These are phyloP conservation scores for Paecilomyces sp. DNA, from an alignment of 2,329 filamentous ascomycete genomes.

Conservation along the genomic window DNA sequence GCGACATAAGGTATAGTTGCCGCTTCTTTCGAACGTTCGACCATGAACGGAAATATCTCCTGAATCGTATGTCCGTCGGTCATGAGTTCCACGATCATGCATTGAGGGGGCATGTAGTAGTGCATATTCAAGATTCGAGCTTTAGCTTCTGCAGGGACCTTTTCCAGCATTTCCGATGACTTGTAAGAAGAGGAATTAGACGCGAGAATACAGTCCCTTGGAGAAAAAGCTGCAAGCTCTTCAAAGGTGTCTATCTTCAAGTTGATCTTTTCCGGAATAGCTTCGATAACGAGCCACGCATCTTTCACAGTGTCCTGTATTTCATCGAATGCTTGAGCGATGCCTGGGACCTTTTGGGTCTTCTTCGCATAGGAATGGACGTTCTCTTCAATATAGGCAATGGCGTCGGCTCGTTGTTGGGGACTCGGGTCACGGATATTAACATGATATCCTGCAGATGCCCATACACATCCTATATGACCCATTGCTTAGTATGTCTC, in stretches of 20 bases:
- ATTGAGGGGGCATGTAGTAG: conserved; percentile 44
- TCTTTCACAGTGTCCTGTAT: conserved; percentile 30
- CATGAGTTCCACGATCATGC: conserved; percentile 48
- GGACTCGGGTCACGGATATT: conserved; percentile 22
- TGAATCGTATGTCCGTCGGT: conserved; percentile 39
- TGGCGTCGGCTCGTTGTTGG: conserved; percentile 14
- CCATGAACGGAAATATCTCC: conserved; percentile 41
- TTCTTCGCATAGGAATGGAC: not conserved
- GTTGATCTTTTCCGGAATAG: not conserved
- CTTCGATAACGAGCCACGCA: not conserved
- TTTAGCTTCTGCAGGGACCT: conserved; percentile 32
- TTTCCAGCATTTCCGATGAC: conserved; percentile 41
- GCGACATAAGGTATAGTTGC: conserved; percentile 39
- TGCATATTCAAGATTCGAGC: conserved; percentile 44
- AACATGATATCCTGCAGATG: conserved; percentile 25
- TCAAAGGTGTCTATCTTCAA: not conserved
- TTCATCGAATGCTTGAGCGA: not conserved
- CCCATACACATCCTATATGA: conserved; percentile 22
- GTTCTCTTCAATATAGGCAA: not conserved
- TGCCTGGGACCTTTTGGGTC: not conserved
- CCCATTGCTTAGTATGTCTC: not conserved
- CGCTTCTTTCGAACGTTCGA: conserved; percentile 30
- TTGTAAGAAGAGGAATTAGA: conserved; percentile 50
- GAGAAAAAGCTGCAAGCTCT: conserved; percentile 19
- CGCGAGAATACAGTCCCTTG: conserved; percentile 42